Evolutionary conservation across 148 eudicot genomes (phyloP).

Genomic region (Camellia japonica): DNA sequence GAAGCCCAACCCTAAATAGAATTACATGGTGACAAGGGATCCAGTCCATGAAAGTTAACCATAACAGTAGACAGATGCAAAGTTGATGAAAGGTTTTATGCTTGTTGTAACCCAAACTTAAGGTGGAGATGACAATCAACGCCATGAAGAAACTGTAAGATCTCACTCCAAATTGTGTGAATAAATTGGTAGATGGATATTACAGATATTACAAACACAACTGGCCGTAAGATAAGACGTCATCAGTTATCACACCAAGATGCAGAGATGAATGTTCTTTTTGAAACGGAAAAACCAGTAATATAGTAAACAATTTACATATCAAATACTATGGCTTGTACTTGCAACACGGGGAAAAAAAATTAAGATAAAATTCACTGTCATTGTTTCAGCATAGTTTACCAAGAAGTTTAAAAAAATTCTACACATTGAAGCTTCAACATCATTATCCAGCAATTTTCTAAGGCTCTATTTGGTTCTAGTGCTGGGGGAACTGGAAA

Average conservation of each 20-base stretch:
- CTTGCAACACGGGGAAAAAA: background rate
- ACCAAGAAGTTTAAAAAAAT: background rate
- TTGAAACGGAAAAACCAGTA: background rate
- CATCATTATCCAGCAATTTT: conserved; percentile 5
- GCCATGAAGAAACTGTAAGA: background rate
- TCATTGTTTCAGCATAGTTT: background rate
- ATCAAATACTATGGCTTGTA: background rate
- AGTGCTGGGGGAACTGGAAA: background rate
- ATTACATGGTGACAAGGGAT: background rate
- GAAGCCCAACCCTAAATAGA: background rate
- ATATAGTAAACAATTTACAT: background rate
- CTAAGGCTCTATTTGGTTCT: background rate
- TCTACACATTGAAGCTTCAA: conserved; percentile 1
- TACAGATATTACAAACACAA: background rate
- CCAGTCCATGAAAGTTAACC: background rate
- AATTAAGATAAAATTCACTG: background rate
- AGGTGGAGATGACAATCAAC: background rate
- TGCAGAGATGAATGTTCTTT: background rate
- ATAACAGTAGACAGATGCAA: background rate
- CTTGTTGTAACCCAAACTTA: background rate
- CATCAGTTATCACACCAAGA: background rate
- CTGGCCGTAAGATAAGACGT: background rate
- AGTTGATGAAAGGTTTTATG: background rate
- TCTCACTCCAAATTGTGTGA: background rate
- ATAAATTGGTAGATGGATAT: background rate